phyloP scores from a whole-genome alignment of 139 green algal genomes.

The Tetradesmus lagerheimii region DNA sequence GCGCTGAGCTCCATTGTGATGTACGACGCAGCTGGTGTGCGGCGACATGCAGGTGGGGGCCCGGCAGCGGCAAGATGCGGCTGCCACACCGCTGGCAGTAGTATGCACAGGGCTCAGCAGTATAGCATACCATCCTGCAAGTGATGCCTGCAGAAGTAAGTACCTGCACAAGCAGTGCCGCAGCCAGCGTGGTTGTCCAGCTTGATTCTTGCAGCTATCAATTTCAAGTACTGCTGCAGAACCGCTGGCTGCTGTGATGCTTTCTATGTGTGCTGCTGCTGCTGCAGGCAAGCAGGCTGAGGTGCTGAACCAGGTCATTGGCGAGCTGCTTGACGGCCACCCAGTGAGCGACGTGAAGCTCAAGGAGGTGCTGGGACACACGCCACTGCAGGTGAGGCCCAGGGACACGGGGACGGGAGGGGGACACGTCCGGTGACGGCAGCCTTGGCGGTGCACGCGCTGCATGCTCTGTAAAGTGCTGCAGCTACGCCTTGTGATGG shows the following conservation, averaged over 20 bases:
- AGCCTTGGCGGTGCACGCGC: background rate
- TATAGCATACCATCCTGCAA: too few relatives aligned
- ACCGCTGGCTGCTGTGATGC: background rate
- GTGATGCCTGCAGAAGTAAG: too few relatives aligned
- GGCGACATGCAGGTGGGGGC: slow-evolving; percentile 75
- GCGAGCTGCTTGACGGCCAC: slow-evolving; percentile 81
- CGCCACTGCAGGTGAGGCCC: slow-evolving; percentile 85
- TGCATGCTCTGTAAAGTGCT: too few relatives aligned
- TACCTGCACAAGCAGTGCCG: too few relatives aligned
- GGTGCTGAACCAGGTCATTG: slow-evolving; percentile 93
- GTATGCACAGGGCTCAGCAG: too few relatives aligned
- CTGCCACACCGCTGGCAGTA: too few relatives aligned
- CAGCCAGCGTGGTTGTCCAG: too few relatives aligned
- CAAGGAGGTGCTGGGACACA: slow-evolving; percentile 98
- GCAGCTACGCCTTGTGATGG: background rate
- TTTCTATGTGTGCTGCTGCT: slow-evolving; percentile 6
- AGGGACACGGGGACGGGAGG: background rate
- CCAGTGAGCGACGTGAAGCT: slow-evolving; percentile 84
- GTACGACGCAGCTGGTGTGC: slow-evolving; percentile 98
- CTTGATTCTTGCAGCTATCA: background rate
- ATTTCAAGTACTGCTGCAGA: background rate
- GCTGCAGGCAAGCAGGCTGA: slow-evolving; percentile 88
- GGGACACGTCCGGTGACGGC: background rate
- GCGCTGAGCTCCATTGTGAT: slow-evolving; percentile 97
- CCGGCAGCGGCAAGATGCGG: too few relatives aligned